Evolutionary conservation across 192 early-diverging fungal genomes (phyloP).

Genomic region (Gryganskiella cystojenkinii): DNA sequence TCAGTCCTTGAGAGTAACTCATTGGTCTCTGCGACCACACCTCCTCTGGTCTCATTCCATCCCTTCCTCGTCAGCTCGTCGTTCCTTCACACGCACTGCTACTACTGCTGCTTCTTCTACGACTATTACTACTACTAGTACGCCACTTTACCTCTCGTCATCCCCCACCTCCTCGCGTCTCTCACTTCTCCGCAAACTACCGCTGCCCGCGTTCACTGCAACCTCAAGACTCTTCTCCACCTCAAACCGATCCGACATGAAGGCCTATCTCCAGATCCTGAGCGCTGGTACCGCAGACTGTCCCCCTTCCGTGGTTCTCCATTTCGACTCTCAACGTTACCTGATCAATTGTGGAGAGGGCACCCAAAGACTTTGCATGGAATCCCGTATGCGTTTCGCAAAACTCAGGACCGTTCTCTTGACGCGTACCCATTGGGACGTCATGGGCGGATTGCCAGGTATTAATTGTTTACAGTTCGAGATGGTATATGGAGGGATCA

Average conservation of each 20-base stretch:
- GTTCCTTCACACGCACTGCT: too few species aligned
- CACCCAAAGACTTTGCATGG: conserved; percentile 82
- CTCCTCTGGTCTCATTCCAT: too few species aligned
- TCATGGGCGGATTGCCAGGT: conserved; percentile 88
- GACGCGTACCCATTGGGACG: conserved; percentile 81
- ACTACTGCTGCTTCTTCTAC: too few species aligned
- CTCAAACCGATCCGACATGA: conserved; percentile 37
- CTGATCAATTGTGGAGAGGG: conserved; percentile 94
- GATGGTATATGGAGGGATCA: neutral
- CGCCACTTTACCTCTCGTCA: too few species aligned
- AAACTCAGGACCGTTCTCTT: conserved; percentile 82
- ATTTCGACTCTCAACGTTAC: conserved; percentile 78
- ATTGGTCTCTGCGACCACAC: too few species aligned
- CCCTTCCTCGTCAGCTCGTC: too few species aligned
- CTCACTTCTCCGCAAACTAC: too few species aligned
- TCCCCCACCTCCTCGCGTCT: too few species aligned
- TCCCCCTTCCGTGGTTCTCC: conserved; percentile 71
- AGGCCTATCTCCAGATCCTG: conserved; percentile 54
- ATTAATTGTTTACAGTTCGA: neutral
- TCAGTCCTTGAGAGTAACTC: too few species aligned
- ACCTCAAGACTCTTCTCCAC: neutral
- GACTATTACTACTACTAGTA: too few species aligned
- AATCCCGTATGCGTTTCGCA: conserved; percentile 72
- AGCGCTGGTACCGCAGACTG: conserved; percentile 51
- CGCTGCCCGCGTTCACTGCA: too few species aligned